phyloP scores from a whole-genome alignment of 2,329 filamentous ascomycete species.

The Aurifilum marmelostoma region DNA sequence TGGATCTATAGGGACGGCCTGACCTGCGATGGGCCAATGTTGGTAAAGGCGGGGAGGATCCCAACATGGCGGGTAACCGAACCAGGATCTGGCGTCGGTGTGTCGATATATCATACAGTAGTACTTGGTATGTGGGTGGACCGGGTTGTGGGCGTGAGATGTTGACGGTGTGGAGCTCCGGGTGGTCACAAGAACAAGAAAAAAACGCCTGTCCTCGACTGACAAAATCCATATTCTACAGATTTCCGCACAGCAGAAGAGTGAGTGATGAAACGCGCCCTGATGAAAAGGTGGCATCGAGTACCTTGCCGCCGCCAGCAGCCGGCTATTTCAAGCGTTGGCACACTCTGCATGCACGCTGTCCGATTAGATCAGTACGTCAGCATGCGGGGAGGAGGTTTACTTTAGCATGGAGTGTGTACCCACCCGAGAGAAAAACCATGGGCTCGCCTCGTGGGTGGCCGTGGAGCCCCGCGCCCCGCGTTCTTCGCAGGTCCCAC shows the following conservation, averaged over 20 bases:
- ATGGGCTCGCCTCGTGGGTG: background rate
- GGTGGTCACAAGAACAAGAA: background rate
- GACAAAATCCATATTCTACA: no score
- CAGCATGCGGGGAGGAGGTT: background rate
- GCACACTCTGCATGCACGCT: background rate
- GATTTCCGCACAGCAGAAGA: background rate
- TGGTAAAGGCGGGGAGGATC: background rate
- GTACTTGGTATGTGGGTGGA: background rate
- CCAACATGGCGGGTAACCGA: background rate
- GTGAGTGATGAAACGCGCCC: background rate
- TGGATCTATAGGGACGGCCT: background rate
- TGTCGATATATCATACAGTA: no score
- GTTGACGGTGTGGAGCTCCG: background rate
- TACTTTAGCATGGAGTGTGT: background rate
- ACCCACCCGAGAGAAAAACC: background rate
- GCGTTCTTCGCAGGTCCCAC: no score
- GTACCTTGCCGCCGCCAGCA: background rate
- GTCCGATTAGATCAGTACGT: no score
- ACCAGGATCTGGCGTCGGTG: background rate
- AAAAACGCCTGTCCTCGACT: background rate
- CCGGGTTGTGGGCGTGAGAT: background rate
- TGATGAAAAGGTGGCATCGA: background rate
- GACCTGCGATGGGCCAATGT: background rate
- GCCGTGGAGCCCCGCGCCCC: conserved; percentile 6
- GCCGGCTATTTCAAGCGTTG: background rate